Percentiles rank a stretch among this genome's conserved stretches.
Conservation (phyloP, 108 stramenopile genomes). For the Pseudonitzschia pungens region DNA sequence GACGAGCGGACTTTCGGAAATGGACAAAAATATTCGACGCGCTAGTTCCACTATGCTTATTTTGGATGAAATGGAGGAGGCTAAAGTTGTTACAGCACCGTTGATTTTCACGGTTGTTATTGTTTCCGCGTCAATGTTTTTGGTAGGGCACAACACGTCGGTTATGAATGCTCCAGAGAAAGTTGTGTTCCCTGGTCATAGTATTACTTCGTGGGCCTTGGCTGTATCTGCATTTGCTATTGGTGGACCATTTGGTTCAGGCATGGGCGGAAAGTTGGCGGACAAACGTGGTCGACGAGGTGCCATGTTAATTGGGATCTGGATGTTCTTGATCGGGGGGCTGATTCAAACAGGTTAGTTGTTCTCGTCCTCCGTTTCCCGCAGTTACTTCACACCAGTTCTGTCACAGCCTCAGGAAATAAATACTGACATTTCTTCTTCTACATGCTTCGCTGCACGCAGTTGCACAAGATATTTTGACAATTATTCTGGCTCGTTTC, state of each 20-base stretch:
- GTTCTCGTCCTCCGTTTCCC: neutral
- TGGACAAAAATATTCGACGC: slow-evolving; percentile 1
- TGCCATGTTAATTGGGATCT: slow-evolving; percentile 69
- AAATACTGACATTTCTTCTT: neutral
- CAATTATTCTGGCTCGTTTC: slow-evolving; percentile 82
- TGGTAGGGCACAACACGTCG: slow-evolving; percentile 80
- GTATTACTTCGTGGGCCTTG: slow-evolving; percentile 66
- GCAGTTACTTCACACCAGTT: neutral
- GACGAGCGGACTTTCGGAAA: slow-evolving; percentile 19
- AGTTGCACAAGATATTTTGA: slow-evolving; percentile 68
- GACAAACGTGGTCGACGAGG: slow-evolving; percentile 75
- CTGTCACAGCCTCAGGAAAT: neutral
- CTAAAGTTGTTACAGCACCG: slow-evolving; percentile 77
- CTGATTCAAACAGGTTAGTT: slow-evolving; percentile 5
- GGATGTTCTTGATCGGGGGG: slow-evolving; percentile 78
- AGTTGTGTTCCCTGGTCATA: slow-evolving; percentile 83
- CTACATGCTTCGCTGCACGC: slow-evolving; percentile 37
- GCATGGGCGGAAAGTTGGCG: slow-evolving; percentile 64
- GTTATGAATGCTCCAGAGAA: slow-evolving; percentile 87
- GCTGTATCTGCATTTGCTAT: slow-evolving; percentile 28
- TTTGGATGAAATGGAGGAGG: slow-evolving; percentile 85
- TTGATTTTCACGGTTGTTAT: slow-evolving; percentile 78
- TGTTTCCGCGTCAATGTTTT: slow-evolving; percentile 71
- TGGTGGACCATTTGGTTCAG: slow-evolving; percentile 84
- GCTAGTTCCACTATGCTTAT: slow-evolving; percentile 66